Conservation (phyloP, 129 eudicot genomes). For the Lonicera japonica region DNA sequence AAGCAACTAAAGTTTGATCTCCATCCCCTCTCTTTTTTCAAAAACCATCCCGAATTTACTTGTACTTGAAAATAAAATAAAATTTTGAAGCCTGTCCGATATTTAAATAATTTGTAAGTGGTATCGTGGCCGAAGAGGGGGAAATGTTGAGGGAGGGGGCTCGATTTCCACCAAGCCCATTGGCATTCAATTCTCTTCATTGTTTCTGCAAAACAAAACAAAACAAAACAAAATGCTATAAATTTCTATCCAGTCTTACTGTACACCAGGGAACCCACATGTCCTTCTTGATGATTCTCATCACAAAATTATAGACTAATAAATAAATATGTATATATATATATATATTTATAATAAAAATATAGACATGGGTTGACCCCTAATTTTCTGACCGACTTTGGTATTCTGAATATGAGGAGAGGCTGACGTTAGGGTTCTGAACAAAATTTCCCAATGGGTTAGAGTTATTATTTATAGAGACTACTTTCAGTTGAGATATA, state of each 20-base stretch:
- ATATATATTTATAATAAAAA: no score
- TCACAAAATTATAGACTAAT: background rate
- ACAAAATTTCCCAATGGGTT: slow-evolving; percentile 14
- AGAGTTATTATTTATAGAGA: slow-evolving; percentile 14
- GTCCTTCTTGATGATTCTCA: slow-evolving; percentile 14
- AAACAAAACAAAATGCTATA: slow-evolving; percentile 20
- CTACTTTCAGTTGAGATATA: background rate
- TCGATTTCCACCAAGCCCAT: background rate
- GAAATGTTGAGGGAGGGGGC: background rate
- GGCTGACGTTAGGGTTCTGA: slow-evolving; percentile 6
- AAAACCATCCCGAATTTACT: no score
- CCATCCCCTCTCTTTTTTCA: no score
- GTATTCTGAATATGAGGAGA: slow-evolving; percentile 9
- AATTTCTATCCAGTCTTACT: slow-evolving; percentile 17
- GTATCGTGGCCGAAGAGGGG: background rate
- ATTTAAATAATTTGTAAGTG: background rate
- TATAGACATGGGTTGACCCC: slow-evolving; percentile 22
- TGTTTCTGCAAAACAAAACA: background rate
- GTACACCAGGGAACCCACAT: slow-evolving; percentile 15
- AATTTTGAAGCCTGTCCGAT: background rate
- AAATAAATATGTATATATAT: background rate
- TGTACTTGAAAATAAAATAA: no score
- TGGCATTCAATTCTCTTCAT: background rate
- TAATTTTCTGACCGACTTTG: slow-evolving; percentile 27
- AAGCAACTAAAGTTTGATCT: no score